Base-by-base conservation (phyloP, 768 basidiomycete genomes). In the Punctularia strigosozonata region DNA sequence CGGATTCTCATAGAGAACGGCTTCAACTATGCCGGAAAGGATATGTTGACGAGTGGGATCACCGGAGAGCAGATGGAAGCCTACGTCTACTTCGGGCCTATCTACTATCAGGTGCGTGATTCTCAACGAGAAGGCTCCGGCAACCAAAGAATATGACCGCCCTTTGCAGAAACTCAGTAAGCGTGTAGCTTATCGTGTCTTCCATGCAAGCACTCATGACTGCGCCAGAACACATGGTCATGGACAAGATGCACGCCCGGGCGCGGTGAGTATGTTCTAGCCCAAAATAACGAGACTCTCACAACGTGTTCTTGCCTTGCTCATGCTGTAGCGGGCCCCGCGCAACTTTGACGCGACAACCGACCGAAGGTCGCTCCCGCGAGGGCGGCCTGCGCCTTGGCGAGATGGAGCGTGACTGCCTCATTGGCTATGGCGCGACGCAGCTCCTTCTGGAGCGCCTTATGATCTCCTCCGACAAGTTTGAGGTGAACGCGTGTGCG, bases 241-340 rank as follows among this genome's bases (percentile, higher is more conserved):
- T 97, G 81, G 95, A 99, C 70, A 99, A 99, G 69, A 99, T 99
- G 95, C 95, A 99, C 51, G 95, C 95, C 47, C 81, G 95, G 42
- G 91, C 95, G 37, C 82, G 89, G 88, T 81, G 57, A 50, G 69
- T 51, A 37, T 39, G 37, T 25, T 20, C 19, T 28, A 13, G 19
- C 15, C 19, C 20, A 17, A 21, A 21, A 19, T 26, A 13, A 25
- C 23, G 28, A 37, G 4, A 31, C 35, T 26, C n/a, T 7, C 33
- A 17, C 19, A 15, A 15, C 28, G 15, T 30, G 28, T 15, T 30
- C 10, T 34, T 19, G 7, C 19, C 18, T 34, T 8, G 33, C 19
- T 8, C 33, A n/a, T 12, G 40, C 6, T 30, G 36, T 56, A 91
- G 88, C 52, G 94, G 95, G 13, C 95, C 95, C 33, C 83, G 91